A percentile compares a stretch with the other conserved stretches of the same genome.
Evolutionary conservation across 2,329 filamentous ascomycete genomes (phyloP).

Genomic region (Trichoderma sp.): DNA sequence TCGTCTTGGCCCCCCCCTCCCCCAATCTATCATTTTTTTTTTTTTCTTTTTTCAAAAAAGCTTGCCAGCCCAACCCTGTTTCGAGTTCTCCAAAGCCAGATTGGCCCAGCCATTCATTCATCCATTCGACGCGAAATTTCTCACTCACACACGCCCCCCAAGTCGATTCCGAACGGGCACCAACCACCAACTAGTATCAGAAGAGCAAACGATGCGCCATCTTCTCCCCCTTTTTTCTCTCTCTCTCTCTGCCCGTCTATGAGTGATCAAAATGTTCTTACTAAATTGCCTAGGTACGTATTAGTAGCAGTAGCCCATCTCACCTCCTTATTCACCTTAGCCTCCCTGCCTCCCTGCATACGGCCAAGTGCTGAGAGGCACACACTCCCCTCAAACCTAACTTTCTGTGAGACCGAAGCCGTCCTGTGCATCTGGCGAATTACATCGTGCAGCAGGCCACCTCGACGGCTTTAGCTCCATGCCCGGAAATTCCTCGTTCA

Average conservation of each 20-base stretch:
- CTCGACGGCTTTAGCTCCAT: slow-evolving; percentile 4
- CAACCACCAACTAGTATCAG: slow-evolving; percentile 11
- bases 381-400: background rate
- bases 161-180: background rate
- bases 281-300: background rate
- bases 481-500: slow-evolving; percentile 11
- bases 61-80: too few relatives aligned
- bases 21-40: too few relatives aligned
- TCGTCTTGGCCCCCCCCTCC: background rate
- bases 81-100: too few relatives aligned
- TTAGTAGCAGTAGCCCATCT: too few relatives aligned
- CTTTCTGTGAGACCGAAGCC: background rate
- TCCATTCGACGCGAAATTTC: too few relatives aligned
- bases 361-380: too few relatives aligned
- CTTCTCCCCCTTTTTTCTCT: background rate
- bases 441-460: slow-evolving; percentile 3
- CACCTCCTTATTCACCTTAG: background rate
- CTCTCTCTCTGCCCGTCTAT: background rate
- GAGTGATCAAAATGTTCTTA: background rate
- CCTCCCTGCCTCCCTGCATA: too few relatives aligned
- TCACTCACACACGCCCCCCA: too few relatives aligned
- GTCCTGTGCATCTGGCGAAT: background rate
- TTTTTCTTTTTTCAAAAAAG: too few relatives aligned
- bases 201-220: background rate
- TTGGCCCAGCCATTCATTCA: too few relatives aligned